phyloP scores from a whole-genome alignment of 129 eudicot species.

The Scalesia atractyloides region DNA sequence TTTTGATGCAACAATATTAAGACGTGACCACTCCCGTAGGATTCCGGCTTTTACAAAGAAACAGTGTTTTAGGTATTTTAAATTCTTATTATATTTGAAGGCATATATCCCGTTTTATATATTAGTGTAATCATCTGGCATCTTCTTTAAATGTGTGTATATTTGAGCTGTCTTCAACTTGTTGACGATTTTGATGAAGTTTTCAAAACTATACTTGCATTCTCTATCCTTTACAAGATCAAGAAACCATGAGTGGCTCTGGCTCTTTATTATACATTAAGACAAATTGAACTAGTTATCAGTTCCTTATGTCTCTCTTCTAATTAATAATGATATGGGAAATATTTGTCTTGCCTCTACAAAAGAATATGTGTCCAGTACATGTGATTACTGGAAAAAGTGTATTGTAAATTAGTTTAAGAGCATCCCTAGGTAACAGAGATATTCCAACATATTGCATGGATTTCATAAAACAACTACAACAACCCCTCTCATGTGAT shows the following conservation, averaged over 20 bases:
- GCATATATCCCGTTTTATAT: not conserved
- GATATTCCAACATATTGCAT: conserved; percentile 41
- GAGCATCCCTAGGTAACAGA: conserved; percentile 44
- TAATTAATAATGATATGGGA: not conserved
- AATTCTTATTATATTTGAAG: not conserved
- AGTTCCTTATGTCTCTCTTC: not conserved
- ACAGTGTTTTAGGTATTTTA: not conserved
- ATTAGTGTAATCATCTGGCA: not conserved
- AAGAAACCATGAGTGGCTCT: not conserved
- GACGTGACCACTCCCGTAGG: too few relatives aligned
- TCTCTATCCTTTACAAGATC: not conserved
- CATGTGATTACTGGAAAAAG: conserved; percentile 34
- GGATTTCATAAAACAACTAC: conserved; percentile 43
- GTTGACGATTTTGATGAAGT: not conserved
- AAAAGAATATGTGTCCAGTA: conserved; percentile 27
- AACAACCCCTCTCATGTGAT: conserved; percentile 22
- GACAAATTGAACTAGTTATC: not conserved
- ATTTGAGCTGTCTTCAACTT: not conserved
- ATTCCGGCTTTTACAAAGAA: too few relatives aligned
- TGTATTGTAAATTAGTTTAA: conserved; percentile 35
- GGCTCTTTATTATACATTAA: not conserved
- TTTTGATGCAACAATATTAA: too few relatives aligned
- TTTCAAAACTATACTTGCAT: not conserved
- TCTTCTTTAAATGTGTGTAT: not conserved
- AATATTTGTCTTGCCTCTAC: conserved; percentile 16